These are phyloP conservation scores for Stentor coeruleus DNA, from an alignment of 73 alveolate species.

Conservation along the genomic window DNA sequence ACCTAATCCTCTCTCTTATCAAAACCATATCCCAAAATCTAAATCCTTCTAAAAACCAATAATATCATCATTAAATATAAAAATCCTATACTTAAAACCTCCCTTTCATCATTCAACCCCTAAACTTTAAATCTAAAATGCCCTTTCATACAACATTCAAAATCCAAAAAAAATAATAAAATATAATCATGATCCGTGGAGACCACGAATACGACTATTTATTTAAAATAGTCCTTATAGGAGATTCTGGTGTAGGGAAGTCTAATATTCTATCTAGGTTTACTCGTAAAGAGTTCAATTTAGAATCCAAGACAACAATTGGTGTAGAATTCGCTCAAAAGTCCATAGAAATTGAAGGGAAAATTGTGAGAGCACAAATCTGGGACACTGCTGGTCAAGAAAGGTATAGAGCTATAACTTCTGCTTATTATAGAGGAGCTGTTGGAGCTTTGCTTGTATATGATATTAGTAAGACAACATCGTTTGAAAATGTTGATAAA, in stretches of 20 bases:
- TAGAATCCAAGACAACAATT: constrained; percentile 72
- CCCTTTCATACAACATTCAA: no score
- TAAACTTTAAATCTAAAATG: no score
- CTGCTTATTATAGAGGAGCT: constrained; percentile 76
- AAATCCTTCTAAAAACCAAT: no score
- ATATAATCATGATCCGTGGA: no score
- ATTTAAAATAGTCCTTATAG: constrained; percentile 31
- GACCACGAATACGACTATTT: no score
- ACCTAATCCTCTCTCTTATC: no score
- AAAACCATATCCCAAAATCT: no score
- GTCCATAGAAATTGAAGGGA: constrained; percentile 56
- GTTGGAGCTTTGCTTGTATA: constrained; percentile 73
- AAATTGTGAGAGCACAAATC: constrained; percentile 69
- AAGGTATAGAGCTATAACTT: constrained; percentile 71
- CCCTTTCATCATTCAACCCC: no score
- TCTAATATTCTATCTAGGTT: constrained; percentile 70
- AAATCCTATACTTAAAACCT: no score
- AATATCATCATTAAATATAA: no score
- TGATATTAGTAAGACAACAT: constrained; percentile 48
- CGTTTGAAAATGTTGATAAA: constrained; percentile 62
- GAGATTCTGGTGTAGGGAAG: constrained; percentile 89
- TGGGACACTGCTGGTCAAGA: constrained; percentile 89
- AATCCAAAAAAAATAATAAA: no score
- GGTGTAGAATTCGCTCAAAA: constrained; percentile 93
- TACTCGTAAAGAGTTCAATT: constrained; percentile 60